Conservation (phyloP, 164 flowering plant genomes). For the Akebia trifoliata region DNA sequence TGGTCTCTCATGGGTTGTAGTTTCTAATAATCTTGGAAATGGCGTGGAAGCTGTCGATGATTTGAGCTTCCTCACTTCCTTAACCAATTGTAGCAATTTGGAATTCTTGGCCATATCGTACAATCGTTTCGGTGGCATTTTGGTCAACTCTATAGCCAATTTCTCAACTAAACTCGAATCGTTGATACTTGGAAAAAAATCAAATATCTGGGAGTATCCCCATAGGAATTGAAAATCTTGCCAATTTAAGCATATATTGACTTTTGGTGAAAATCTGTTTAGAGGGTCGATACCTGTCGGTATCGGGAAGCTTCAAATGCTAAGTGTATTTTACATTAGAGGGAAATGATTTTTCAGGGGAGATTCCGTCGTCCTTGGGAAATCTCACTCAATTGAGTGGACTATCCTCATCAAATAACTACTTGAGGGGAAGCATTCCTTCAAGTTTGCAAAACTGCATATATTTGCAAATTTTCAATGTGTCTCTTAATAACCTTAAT, state of each 20-base stretch:
- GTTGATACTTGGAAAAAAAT: not conserved
- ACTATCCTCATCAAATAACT: not conserved
- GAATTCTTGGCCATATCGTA: not conserved
- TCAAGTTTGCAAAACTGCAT: too few relatives aligned
- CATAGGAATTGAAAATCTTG: not conserved
- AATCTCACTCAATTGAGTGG: not conserved
- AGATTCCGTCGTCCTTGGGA: not conserved
- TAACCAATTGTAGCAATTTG: not conserved
- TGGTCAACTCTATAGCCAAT: constrained; percentile 2
- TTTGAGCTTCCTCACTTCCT: not conserved
- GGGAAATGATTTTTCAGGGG: not conserved
- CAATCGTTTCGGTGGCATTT: not conserved
- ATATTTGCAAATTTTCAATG: not conserved
- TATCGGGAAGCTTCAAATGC: not conserved
- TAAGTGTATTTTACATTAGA: not conserved
- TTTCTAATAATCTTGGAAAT: not conserved
- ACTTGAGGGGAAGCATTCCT: not conserved
- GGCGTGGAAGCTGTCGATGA: not conserved
- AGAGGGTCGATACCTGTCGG: not conserved
- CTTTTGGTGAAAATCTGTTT: too few relatives aligned
- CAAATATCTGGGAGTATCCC: not conserved
- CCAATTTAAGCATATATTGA: too few relatives aligned
- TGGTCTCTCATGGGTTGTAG: not conserved
- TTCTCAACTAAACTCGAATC: not conserved
- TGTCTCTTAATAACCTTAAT: not conserved